These are phyloP conservation scores for Suillus fuscotomentosus DNA, from an alignment of 768 basidiomycete species.

Conservation along the genomic window DNA sequence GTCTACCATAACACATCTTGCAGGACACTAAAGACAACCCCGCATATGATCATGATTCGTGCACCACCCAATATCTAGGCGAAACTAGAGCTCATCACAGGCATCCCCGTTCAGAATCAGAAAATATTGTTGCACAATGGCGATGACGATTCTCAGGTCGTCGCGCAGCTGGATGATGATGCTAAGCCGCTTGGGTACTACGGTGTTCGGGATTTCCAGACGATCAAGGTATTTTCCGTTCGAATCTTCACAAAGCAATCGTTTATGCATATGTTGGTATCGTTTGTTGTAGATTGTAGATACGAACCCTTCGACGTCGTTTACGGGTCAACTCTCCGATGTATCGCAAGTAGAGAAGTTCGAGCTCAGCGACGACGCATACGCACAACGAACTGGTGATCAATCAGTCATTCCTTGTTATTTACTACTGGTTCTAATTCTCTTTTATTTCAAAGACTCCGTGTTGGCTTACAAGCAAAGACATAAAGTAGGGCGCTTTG, in stretches of 20 bases:
- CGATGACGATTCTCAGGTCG: constrained; percentile 46
- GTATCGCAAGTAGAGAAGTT: constrained; percentile 89
- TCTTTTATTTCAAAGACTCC: constrained; percentile 53
- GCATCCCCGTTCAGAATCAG: constrained; percentile 77
- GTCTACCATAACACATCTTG: constrained; percentile 6
- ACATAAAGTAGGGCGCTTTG: constrained; percentile 88
- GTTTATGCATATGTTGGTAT: background rate
- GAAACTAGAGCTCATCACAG: constrained; percentile 91
- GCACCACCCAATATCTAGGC: constrained; percentile 36
- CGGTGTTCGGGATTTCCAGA: constrained; percentile 71
- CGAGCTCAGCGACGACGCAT: constrained; percentile 80
- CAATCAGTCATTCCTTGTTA: background rate
- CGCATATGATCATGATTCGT: background rate
- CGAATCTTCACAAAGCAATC: background rate
- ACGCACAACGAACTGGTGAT: constrained; percentile 75
- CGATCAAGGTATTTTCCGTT: constrained; percentile 59
- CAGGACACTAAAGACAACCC: constrained; percentile 10
- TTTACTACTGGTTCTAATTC: constrained; percentile 4
- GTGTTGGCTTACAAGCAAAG: constrained; percentile 87
- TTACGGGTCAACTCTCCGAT: constrained; percentile 85
- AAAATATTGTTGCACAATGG: constrained; percentile 60
- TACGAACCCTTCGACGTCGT: constrained; percentile 68
- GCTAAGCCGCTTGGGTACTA: constrained; percentile 70
- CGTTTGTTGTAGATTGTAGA: constrained; percentile 57
- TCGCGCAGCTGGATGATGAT: constrained; percentile 66